These are phyloP conservation scores for Xylariaceae sp. DNA, from an alignment of 2,329 filamentous ascomycete genomes.

Conservation along the genomic window DNA sequence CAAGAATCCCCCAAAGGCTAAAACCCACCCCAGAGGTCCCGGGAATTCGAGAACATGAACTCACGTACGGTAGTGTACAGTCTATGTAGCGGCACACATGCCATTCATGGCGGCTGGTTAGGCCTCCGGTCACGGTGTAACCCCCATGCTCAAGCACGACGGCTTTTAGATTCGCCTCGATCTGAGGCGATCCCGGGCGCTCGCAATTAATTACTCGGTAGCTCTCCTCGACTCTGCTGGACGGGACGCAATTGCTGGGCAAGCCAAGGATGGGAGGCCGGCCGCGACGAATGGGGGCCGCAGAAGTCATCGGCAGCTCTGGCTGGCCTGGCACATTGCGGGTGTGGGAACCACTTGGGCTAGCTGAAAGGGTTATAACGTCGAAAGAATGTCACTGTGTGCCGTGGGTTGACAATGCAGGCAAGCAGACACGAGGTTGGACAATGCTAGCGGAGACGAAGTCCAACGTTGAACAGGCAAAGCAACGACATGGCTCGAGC, in stretches of 20 bases:
- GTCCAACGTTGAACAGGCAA: conserved; percentile 1
- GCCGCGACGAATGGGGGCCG: conserved; percentile 4
- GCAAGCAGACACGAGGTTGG: conserved; percentile 18
- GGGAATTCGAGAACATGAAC: not conserved
- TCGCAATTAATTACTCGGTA: conserved; percentile 1
- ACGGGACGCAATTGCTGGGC: not conserved
- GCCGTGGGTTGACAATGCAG: conserved; percentile 16
- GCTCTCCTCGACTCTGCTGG: conserved; percentile 2
- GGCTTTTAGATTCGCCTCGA: not conserved
- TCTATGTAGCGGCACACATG: too few species aligned
- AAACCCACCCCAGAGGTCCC: not conserved
- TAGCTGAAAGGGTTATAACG: conserved; percentile 10
- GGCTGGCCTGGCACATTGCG: not conserved
- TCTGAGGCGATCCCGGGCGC: not conserved
- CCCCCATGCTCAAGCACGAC: conserved; percentile 8
- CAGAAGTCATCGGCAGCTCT: conserved; percentile 6
- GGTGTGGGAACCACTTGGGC: not conserved
- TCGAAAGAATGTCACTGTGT: conserved; percentile 16
- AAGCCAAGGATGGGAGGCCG: conserved; percentile 1
- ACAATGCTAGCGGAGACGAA: conserved; percentile 11
- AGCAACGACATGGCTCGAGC: conserved; percentile 14
- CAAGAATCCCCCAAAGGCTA: not conserved
- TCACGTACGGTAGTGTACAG: not conserved
- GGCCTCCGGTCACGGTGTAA: conserved; percentile 10
- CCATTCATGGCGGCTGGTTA: not conserved